Conservation (phyloP, 495 filamentous ascomycete genomes). For the Astrothelium macrocarpum region DNA sequence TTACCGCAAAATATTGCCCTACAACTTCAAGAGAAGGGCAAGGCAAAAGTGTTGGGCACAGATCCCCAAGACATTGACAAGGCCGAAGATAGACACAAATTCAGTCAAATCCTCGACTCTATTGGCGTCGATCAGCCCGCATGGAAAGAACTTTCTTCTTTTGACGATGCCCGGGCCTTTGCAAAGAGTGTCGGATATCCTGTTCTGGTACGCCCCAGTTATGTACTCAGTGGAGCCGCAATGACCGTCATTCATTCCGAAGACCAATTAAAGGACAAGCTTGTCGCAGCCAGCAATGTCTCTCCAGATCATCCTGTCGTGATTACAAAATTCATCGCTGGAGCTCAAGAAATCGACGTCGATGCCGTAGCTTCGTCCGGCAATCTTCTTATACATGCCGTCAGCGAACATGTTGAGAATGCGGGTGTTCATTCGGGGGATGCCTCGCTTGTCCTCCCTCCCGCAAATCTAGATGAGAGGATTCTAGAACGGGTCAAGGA, state of each 20-base stretch:
- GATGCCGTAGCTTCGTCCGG: slow-evolving; percentile 87
- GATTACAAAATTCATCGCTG: slow-evolving; percentile 97
- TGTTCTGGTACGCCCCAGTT: slow-evolving; percentile 86
- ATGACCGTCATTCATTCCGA: slow-evolving; percentile 95
- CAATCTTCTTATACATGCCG: slow-evolving; percentile 81
- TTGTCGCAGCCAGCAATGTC: slow-evolving; percentile 79
- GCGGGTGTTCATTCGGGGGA: slow-evolving; percentile 96
- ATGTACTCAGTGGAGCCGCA: slow-evolving; percentile 91
- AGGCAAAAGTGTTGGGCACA: slow-evolving; percentile 82
- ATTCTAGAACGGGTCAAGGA: slow-evolving; percentile 82
- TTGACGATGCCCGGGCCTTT: slow-evolving; percentile 75
- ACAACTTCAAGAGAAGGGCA: slow-evolving; percentile 81
- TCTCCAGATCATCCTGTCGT: slow-evolving; percentile 94
- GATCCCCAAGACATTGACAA: slow-evolving; percentile 91
- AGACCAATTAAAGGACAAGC: slow-evolving; percentile 78
- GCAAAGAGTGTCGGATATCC: slow-evolving; percentile 80
- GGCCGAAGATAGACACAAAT: slow-evolving; percentile 95
- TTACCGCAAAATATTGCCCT: slow-evolving; percentile 96
- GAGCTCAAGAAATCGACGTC: slow-evolving; percentile 95
- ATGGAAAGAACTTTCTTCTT: slow-evolving; percentile 93
- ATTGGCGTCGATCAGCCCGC: slow-evolving; percentile 96
- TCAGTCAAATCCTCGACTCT: slow-evolving; percentile 90
- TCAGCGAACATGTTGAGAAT: slow-evolving; percentile 93
- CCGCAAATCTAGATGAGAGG: slow-evolving; percentile 60
- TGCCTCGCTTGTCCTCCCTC: slow-evolving; percentile 84